phyloP scores from a whole-genome alignment of 2,329 filamentous ascomycete genomes.

The Purpureocillium lavendulum region DNA sequence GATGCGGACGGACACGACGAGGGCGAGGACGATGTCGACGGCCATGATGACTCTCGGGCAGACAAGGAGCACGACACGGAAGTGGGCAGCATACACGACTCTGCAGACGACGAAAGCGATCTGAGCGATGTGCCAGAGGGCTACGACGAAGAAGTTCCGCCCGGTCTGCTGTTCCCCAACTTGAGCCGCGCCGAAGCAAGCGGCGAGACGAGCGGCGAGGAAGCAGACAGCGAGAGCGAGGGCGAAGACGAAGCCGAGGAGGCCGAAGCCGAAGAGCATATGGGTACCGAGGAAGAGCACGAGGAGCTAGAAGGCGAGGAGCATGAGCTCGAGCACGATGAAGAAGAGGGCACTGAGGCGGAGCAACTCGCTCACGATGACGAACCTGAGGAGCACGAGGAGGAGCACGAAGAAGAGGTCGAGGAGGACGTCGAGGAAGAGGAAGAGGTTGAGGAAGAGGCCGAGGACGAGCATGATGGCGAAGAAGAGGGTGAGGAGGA shows the following conservation, averaged over 20 bases:
- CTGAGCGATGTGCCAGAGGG: slow-evolving; percentile 55
- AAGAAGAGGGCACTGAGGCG: no score
- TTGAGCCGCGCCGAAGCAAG: slow-evolving; percentile 21
- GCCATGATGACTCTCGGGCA: slow-evolving; percentile 15
- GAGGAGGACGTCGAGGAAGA: slow-evolving; percentile 5
- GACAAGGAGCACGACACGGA: slow-evolving; percentile 17
- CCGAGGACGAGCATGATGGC: slow-evolving; percentile 11
- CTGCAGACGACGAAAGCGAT: slow-evolving; percentile 61
- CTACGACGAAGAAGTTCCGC: slow-evolving; percentile 49
- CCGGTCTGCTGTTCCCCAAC: slow-evolving; percentile 44
- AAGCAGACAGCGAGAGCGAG: slow-evolving; percentile 25
- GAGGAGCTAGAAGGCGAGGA: slow-evolving; percentile 9
- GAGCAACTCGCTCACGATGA: slow-evolving; percentile 2
- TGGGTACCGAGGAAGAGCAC: slow-evolving; percentile 5
- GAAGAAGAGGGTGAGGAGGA: slow-evolving; percentile 15
- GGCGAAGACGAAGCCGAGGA: slow-evolving; percentile 16
- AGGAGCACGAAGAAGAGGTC: slow-evolving; percentile 6
- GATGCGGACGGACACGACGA: slow-evolving; percentile 24
- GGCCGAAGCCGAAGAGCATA: slow-evolving; percentile 5
- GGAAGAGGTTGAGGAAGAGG: slow-evolving; percentile 8
- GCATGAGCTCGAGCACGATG: slow-evolving; percentile 6
- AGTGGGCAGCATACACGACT: slow-evolving; percentile 52
- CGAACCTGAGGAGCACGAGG: slow-evolving; percentile 3
- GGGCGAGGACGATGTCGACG: slow-evolving; percentile 19
- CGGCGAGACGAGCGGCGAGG: slow-evolving; percentile 24